phyloP scores from a whole-genome alignment of 768 basidiomycete species.

The Psilocybe cubensis region DNA sequence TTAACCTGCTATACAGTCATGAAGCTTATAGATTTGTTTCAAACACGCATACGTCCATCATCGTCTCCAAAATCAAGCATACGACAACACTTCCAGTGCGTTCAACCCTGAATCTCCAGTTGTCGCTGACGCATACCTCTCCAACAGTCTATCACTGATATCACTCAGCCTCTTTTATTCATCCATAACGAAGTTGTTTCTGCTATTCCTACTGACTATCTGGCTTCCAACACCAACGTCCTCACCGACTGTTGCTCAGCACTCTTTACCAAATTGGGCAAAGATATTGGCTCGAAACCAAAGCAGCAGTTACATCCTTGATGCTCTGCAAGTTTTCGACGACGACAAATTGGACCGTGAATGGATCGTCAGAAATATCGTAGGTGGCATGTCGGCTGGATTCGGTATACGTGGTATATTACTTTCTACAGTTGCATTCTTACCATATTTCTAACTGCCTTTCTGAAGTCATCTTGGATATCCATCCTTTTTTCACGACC shows the following conservation, averaged over 20 bases:
- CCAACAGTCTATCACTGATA: constrained; percentile 65
- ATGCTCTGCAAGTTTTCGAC: constrained; percentile 61
- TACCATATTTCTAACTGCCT: neutral
- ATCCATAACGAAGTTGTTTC: constrained; percentile 81
- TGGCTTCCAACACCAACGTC: constrained; percentile 59
- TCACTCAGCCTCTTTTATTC: constrained; percentile 84
- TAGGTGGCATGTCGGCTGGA: constrained; percentile 87
- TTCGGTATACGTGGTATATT: constrained; percentile 78
- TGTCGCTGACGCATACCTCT: constrained; percentile 3
- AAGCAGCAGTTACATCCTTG: constrained; percentile 33
- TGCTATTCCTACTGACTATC: constrained; percentile 80
- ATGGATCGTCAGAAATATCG: constrained; percentile 82
- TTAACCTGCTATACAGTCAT: constrained; percentile 59
- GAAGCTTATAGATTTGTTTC: constrained; percentile 39
- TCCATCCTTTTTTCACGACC: constrained; percentile 74
- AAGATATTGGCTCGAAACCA: constrained; percentile 18
- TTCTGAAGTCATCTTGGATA: constrained; percentile 73
- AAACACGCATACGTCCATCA: constrained; percentile 23
- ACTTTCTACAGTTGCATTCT: neutral
- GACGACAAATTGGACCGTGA: constrained; percentile 79
- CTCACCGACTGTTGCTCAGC: constrained; percentile 22
- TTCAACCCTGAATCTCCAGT: neutral
- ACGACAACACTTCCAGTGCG: constrained; percentile 64
- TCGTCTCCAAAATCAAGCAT: constrained; percentile 46
- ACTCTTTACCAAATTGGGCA: constrained; percentile 30